Evolutionary conservation across 192 early-diverging fungal species (phyloP), one percentile per base, ranked within the genome.

Genomic region (Ambispora gerdemannii): DNA sequence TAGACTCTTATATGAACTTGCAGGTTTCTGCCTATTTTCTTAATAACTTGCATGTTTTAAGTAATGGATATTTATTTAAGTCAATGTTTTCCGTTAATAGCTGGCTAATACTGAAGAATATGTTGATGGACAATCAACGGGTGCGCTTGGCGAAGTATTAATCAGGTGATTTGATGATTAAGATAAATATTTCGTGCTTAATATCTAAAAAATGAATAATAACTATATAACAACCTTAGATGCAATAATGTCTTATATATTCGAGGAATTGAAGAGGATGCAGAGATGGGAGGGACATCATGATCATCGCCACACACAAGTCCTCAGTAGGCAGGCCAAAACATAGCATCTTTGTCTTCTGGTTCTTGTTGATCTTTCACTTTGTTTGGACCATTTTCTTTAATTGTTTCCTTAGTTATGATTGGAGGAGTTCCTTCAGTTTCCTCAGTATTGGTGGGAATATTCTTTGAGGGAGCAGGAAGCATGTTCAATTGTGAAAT

Each of bases 1-100:
- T 95, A 6, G 96, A 99, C 80, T 90, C 89, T 32, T 97, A 99
- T 79, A 98, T 99, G 96, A 99, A 99, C 82, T 75, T 98, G 30
- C 90, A 91, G 85, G 92, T 94, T 82, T 19, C 38, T 6, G 17
- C 15, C 10, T 28, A 35, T 51, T 25, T 24, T 50, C 24, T 30
- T 7, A 53, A 69, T 27, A 11, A 60, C 27, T 32, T 38, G 30
- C 70, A 53, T 43, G 10, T 43, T 43, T 43, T 10, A 43, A 43
- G 15, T 10, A 6, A 43, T 43, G n/a, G n/a, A n/a, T n/a, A n/a
- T 43, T 43, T 43, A 43, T 25, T 67, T 72, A 27, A 32, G 53
- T 60, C 49, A 52, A 24, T 68, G 8, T 58, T 15, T 52, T n/a
- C n/a, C n/a, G n/a, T n/a, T n/a, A n/a, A n/a, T 83, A 98, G 91